These are phyloP conservation scores for Solanum ossicruentum DNA, from an alignment of 257 asterid genomes.

Conservation along the genomic window DNA sequence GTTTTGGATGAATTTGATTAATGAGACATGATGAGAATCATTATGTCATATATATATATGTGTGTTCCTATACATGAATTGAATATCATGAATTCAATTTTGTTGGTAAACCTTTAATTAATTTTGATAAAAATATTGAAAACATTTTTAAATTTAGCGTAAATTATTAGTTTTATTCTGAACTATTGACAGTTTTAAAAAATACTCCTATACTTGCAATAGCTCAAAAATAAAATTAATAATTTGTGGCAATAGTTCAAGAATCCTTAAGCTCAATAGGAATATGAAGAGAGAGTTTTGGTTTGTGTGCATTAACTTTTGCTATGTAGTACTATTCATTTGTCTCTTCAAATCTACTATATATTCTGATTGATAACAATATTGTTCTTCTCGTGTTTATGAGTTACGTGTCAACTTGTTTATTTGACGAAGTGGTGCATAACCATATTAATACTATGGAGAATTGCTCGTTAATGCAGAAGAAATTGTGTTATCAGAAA, in stretches of 20 bases:
- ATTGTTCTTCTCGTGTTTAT: not conserved
- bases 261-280: too few relatives aligned
- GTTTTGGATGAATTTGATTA: not conserved
- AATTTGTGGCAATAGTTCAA: too few relatives aligned
- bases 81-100: too few relatives aligned
- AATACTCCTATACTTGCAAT: too few relatives aligned
- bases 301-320: not conserved
- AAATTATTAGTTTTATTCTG: too few relatives aligned
- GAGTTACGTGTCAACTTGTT: not conserved
- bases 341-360: not conserved
- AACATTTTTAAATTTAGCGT: too few relatives aligned
- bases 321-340: not conserved
- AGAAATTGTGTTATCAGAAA: too few relatives aligned
- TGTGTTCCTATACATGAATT: too few relatives aligned
- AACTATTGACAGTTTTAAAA: too few relatives aligned
- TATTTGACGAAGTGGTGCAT: not conserved
- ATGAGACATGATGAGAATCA: not conserved
- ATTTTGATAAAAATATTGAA: not conserved
- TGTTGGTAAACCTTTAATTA: not conserved
- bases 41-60: too few relatives aligned
- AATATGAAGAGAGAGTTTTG: not conserved
- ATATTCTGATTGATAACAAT: not conserved
- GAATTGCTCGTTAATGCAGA: not conserved
- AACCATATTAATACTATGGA: not conserved
- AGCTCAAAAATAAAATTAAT: too few relatives aligned